Conservation (phyloP, 108 stramenopile species). For the Mediolabrus comicus region DNA sequence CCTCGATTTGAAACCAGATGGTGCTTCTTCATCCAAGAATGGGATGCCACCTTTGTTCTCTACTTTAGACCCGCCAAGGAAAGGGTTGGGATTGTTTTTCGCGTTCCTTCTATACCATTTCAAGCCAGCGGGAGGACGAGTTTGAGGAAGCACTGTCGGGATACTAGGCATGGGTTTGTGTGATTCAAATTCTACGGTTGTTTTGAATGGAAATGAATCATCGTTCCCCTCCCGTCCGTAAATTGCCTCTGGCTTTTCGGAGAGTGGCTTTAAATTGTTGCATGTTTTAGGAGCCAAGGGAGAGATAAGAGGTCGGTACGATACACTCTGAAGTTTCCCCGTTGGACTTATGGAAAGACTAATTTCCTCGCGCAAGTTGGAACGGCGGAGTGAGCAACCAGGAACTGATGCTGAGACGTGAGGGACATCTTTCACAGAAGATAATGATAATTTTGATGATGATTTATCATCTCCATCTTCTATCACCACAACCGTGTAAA, state of each 20-base stretch:
- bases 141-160: conserved; percentile 50
- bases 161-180: conserved; percentile 76
- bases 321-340: conserved; percentile 57
- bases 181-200: conserved; percentile 55
- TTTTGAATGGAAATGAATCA: conserved; percentile 54
- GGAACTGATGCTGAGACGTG: conserved; percentile 40
- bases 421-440: neutral
- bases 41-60: conserved; percentile 19
- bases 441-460: conserved; percentile 1
- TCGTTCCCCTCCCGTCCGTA: conserved; percentile 34
- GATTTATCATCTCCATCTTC: conserved; percentile 12
- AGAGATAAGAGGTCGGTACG: conserved; percentile 75
- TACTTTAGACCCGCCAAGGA: conserved; percentile 5
- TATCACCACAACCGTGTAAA: conserved; percentile 33
- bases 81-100: conserved; percentile 35
- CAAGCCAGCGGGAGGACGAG: conserved; percentile 72
- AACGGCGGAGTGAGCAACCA: conserved; percentile 41
- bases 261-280: conserved; percentile 37
- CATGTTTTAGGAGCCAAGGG: conserved; percentile 77
- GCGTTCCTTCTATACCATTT: conserved; percentile 52
- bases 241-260: conserved; percentile 32
- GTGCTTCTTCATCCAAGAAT: conserved; percentile 23
- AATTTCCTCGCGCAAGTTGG: conserved; percentile 66
- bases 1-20: conserved; percentile 27
- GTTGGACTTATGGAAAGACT: conserved; percentile 55